Conservation (phyloP, 2,329 filamentous ascomycete genomes). For the Sporothrix brasiliensis region DNA sequence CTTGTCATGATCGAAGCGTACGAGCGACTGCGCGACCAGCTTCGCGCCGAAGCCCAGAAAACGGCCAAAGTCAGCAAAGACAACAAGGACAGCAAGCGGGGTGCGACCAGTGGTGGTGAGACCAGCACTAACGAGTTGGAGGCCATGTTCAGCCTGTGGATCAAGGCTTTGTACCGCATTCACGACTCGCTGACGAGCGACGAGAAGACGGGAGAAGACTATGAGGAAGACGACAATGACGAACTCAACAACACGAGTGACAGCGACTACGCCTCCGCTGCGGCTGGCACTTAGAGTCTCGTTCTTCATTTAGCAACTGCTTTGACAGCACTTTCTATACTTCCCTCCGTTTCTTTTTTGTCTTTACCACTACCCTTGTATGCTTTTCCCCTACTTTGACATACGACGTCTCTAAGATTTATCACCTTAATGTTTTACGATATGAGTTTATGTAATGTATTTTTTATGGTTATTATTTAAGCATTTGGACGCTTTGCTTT, state of each 20-base stretch:
- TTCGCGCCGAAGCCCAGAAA: constrained; percentile 42
- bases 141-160: constrained; percentile 56
- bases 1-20: constrained; percentile 64
- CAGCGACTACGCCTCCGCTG: constrained; percentile 43
- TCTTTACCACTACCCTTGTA: neutral
- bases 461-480: neutral
- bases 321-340: neutral
- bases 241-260: constrained; percentile 39
- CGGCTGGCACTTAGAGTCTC: neutral
- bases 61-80: neutral
- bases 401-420: neutral
- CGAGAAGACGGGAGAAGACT: constrained; percentile 34
- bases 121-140: constrained; percentile 44
- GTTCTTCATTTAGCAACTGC: neutral
- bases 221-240: constrained; percentile 32
- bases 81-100: neutral
- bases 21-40: constrained; percentile 54
- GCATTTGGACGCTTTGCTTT: neutral
- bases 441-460: neutral
- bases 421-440: neutral
- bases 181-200: constrained; percentile 46
- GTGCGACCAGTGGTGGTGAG: neutral
- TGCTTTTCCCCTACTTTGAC: neutral
- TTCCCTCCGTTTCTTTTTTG: neutral
- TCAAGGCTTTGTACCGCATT: constrained; percentile 53